Evolutionary conservation across 2,329 filamentous ascomycete genomes (phyloP).

Genomic region (Fusarium anthophilum): DNA sequence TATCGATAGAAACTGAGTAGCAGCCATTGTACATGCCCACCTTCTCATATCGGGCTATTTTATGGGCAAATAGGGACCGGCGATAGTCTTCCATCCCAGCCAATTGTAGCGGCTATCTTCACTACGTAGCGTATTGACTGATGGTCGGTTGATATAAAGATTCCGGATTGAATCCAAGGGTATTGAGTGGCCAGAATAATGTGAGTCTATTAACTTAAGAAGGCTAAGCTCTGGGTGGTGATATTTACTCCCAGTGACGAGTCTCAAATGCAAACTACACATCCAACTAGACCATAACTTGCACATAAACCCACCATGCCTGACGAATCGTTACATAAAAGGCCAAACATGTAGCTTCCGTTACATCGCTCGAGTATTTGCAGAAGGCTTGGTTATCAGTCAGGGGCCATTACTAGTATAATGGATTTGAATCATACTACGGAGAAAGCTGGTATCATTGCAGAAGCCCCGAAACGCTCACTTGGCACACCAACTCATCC

Average conservation of each 20-base stretch:
- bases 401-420: not conserved
- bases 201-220: no score
- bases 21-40: not conserved
- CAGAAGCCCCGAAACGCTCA: not conserved
- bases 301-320: not conserved
- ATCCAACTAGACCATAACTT: not conserved
- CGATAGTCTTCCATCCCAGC: not conserved
- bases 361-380: not conserved
- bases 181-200: not conserved
- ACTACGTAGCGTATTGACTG: not conserved
- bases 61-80: not conserved
- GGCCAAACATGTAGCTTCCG: accelerated
- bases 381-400: accelerated
- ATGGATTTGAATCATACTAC: accelerated
- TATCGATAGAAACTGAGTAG: not conserved
- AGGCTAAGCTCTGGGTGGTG: not conserved
- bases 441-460: not conserved
- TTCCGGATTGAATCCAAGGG: not conserved
- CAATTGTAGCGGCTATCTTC: not conserved
- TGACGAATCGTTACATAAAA: not conserved
- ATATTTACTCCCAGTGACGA: not conserved
- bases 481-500: not conserved
- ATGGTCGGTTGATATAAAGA: not conserved
- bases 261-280: not conserved
- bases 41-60: not conserved